Base-by-base conservation (phyloP, 106 monocot species). In the Xerophyta viscosa region DNA sequence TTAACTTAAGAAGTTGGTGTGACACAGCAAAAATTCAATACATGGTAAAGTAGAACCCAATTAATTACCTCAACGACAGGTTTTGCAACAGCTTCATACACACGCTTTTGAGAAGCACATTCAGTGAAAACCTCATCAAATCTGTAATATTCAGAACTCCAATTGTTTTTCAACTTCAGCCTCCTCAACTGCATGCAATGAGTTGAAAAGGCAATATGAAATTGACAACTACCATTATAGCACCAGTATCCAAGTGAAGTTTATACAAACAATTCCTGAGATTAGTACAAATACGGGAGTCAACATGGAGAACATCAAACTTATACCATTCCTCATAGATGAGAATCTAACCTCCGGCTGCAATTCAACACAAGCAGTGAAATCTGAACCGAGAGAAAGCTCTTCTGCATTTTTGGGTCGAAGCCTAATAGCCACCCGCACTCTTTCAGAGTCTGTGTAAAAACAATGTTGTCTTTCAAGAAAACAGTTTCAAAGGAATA, bases 41-140 rank as follows among this genome's bases (percentile, higher is more conserved):
- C n/a, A n/a, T n/a, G n/a, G n/a, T n/a, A n/a, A n/a, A 33, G 9
- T 7, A 20, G 8, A 31, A 4, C 12, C 20, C 19, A 41, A 43
- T n/a, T 2, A 54, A 46, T 71, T 73, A 76, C 88, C 83, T 88
- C 82, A 6, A 88, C 88, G 2, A 88, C 88, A 51, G 88, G 88
- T 27, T 79, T 83, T 45, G 79, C 88, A 57, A 83, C 88, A 24
- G 48, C 70, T 43, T 83, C 82, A 57, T 88, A 88, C 10, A 88
- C 79, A 66, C 83, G 78, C 56, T 46, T 82, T 67, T 88, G 88
- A 48, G 88, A 88, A 76, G 88, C 65, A 59, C 29, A 76, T 58
- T 83, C 88, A 11, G 69, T 64, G 45, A 88, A 70, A 50, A 88
- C 70, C 43, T 82, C 88, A 72, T 88, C 88, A 60, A 88, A 88